Percentiles rank a stretch among this genome's conserved stretches.
Evolutionary conservation across 306 rosid species (phyloP).

Genomic region (Prunus salicina): DNA sequence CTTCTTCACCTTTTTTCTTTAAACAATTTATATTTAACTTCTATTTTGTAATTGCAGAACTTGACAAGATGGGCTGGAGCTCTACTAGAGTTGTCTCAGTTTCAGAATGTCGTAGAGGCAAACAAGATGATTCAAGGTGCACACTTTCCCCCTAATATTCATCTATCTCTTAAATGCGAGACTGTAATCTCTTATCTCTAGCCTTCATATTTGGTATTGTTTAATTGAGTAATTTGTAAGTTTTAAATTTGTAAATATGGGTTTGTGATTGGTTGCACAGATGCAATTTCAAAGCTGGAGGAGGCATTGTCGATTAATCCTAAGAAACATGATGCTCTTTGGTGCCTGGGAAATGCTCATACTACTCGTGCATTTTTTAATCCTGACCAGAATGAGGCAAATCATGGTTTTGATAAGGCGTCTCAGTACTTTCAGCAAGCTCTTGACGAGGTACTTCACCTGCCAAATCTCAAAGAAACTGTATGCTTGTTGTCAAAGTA

Average conservation of each 20-base stretch:
- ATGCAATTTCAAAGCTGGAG: conserved; percentile 74
- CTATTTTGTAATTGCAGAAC: conserved; percentile 43
- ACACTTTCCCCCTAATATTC: not conserved
- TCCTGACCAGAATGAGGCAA: conserved; percentile 70
- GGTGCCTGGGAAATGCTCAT: conserved; percentile 90
- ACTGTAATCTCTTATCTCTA: not conserved
- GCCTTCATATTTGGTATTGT: not conserved
- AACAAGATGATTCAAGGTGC: conserved; percentile 69
- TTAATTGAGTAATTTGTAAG: not conserved
- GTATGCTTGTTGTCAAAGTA: too few species aligned
- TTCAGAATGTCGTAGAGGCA: conserved; percentile 58
- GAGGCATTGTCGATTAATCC: conserved; percentile 71
- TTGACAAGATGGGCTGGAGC: conserved; percentile 95
- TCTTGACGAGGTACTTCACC: conserved; percentile 51
- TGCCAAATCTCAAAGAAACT: not conserved
- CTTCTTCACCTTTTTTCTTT: not conserved
- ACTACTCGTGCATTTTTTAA: conserved; percentile 68
- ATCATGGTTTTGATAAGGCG: conserved; percentile 49
- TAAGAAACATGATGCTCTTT: conserved; percentile 73
- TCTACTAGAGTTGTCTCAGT: conserved; percentile 75
- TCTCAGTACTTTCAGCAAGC: conserved; percentile 59
- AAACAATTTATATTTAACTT: not conserved
- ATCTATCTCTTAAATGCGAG: too few species aligned
- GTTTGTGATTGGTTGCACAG: conserved; percentile 35
- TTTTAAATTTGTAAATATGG: not conserved